phyloP scores from a whole-genome alignment of 2,329 filamentous ascomycete genomes.

The Curvularia lunata region DNA sequence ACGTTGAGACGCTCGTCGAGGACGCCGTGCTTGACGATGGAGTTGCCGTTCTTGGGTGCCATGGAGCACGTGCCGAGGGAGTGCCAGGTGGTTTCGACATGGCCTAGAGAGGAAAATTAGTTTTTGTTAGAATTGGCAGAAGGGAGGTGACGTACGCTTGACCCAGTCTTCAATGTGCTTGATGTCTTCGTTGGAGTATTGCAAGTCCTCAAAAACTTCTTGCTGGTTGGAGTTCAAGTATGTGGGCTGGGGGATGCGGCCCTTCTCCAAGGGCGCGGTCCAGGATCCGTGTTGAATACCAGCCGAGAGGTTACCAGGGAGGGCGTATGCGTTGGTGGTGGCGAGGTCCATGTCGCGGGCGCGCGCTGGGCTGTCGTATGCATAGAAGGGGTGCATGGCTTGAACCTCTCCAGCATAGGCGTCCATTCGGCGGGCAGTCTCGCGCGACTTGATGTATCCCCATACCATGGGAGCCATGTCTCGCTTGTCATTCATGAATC shows the following conservation, averaged over 20 bases:
- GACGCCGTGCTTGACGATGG: conserved; percentile 80
- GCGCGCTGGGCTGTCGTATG: conserved; percentile 71
- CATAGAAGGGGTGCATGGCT: conserved; percentile 72
- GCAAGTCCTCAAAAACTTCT: conserved; percentile 65
- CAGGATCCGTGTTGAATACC: conserved; percentile 77
- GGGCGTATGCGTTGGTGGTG: conserved; percentile 77
- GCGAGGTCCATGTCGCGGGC: conserved; percentile 75
- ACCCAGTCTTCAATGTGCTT: conserved; percentile 70
- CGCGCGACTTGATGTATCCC: conserved; percentile 82
- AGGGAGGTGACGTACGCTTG: conserved; percentile 54
- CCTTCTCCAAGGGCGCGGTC: conserved; percentile 65
- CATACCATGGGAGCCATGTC: conserved; percentile 83
- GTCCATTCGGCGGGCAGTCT: conserved; percentile 79
- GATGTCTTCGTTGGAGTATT: conserved; percentile 70
- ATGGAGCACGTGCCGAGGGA: conserved; percentile 73
- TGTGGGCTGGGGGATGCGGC: conserved; percentile 57
- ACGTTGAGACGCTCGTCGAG: conserved; percentile 79
- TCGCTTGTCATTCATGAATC: conserved; percentile 84
- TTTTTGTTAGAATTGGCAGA: too few relatives aligned
- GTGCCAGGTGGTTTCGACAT: conserved; percentile 80
- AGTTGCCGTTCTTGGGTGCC: conserved; percentile 77
- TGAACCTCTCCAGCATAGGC: conserved; percentile 76
- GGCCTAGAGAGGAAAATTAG: conserved; percentile 42
- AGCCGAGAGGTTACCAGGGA: conserved; percentile 72
- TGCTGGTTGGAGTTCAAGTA: conserved; percentile 70